Evolutionary conservation across 305 asterid genomes (phyloP), one percentile per base, ranked within the genome.

Genomic region (Fraxinus ornus): DNA sequence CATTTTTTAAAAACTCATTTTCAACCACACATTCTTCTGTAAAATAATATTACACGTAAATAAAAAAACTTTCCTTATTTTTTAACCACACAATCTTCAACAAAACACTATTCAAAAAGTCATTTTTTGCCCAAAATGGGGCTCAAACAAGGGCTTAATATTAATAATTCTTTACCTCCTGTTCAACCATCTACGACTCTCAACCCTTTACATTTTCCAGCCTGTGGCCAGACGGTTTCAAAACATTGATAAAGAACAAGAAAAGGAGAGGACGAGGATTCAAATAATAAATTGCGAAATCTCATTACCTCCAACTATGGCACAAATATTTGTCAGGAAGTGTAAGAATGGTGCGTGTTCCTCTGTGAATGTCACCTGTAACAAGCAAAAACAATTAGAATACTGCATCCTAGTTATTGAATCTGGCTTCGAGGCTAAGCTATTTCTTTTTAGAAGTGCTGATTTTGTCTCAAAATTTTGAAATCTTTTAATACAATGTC

Each of bases 241-340:
- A 15, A 71, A 71, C 76, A 71, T 30, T 2, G 12, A 71, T 15
- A 71, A 32, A 71, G n/a, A 60, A 76, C 2, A 62, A 47, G 35
- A 49, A 60, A 64, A 19, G 55, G 33, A 28, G 37, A 19, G 64
- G 15, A 66, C 17, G 66, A 44, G 33, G 76, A 49, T 24, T 52
- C 76, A 33, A 80, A 75, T 9, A 7, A 44, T 44, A 26, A 37
- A 22, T 71, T 17, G 22, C 17, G 44, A 30, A 32, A 12, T 7
- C 24, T 71, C 44, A 55, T 82, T 91, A 96, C 99, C 99, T 91
- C 98, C 99, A 52, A 96, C 91, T 76, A 96, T 94, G 87, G 98
- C 99, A 86, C 99, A 96, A 49, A 96, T 86, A 84, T 91, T 92
- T 13, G 98, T 96, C 87, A 94, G 70, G 89, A 96, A 96, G 91